Base-by-base conservation (phyloP, 2,329 filamentous ascomycete species). In the Cadophora gregata region DNA sequence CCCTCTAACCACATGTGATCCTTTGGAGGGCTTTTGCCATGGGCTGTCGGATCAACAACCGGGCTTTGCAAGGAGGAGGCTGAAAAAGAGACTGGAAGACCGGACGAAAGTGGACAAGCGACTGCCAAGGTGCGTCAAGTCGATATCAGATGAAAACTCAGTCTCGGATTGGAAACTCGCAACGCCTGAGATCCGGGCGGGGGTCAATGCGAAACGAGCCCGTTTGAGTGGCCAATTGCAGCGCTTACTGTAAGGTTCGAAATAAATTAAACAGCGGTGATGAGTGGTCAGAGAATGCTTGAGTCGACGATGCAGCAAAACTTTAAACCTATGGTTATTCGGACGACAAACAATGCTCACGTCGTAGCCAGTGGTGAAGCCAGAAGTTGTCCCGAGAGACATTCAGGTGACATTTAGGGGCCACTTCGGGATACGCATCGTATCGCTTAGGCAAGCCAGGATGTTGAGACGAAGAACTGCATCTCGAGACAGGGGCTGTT, bases 101-200 rank as follows among this genome's bases (percentile, higher is more conserved):
- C 3, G 36, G 50, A 42, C 31, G 50, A 55, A 33, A 36, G 27
- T 27, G 33, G 33, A 10, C 33, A 50, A 38, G 61, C 38, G 53
- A 48, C 55, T 55, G 61, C 62, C 42, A 63, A 65, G 50, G 25
- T 61, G 56, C 48, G 6, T 53, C 27, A 38, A 58, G 47, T 55
- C 42, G 33, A 67, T 31, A 58, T 64, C 38, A 50, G 65, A 61
- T 59, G 63, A 33, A 24, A 56, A n/a, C 42, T 61, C 36, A 53
- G 67, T 65, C 42, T 66, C 60, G 60, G 6, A 63, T 67, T 36
- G 33, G 61, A 66, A 68, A 67, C 65, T 47, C 58, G 51, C 53
- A 63, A 47, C 19, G 66, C 50, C 48, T 64, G 66, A 66, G 59
- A 63, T 59, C 38, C 16, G 12, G 31, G 24, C 38, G 48, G 59